Conservation (phyloP, 2,329 filamentous ascomycete genomes). For the Pseudogymnoascus sp. region DNA sequence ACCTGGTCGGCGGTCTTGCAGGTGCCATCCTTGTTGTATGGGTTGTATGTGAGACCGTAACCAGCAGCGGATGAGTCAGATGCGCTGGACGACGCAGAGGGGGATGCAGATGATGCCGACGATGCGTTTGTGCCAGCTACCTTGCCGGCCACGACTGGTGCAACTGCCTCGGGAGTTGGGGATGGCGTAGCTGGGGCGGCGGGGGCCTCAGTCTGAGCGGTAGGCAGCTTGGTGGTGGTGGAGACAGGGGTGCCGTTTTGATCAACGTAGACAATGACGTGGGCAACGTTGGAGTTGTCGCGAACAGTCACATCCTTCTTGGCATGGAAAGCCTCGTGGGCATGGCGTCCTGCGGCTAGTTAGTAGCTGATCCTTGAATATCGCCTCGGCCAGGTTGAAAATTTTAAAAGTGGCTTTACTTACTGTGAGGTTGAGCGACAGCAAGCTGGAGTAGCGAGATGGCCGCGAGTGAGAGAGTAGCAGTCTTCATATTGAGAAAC, state of each 20-base stretch:
- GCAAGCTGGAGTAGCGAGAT: constrained; percentile 33
- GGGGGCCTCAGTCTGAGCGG: constrained; percentile 8
- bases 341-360: constrained; percentile 17
- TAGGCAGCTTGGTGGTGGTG: constrained; percentile 30
- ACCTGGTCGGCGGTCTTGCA: constrained; percentile 63
- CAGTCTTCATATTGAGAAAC: constrained; percentile 36
- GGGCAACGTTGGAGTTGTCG: constrained; percentile 27
- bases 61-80: constrained; percentile 10
- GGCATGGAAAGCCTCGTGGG: constrained; percentile 19
- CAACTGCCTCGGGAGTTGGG: not conserved
- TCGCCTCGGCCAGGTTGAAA: not conserved
- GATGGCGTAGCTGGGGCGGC: constrained; percentile 4
- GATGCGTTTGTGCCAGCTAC: not conserved
- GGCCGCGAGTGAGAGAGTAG: constrained; percentile 29
- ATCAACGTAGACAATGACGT: constrained; percentile 52
- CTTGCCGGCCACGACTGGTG: not conserved
- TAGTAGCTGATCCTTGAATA: constrained; percentile 4
- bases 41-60: constrained; percentile 48
- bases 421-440: constrained; percentile 34
- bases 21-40: constrained; percentile 44
- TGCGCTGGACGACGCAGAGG: not conserved
- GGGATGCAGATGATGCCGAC: not conserved
- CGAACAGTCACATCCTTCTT: constrained; percentile 28
- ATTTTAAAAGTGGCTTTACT: constrained; percentile 8
- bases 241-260: constrained; percentile 43